phyloP scores from a whole-genome alignment of 139 green algal species.

The Closterium sp. region DNA sequence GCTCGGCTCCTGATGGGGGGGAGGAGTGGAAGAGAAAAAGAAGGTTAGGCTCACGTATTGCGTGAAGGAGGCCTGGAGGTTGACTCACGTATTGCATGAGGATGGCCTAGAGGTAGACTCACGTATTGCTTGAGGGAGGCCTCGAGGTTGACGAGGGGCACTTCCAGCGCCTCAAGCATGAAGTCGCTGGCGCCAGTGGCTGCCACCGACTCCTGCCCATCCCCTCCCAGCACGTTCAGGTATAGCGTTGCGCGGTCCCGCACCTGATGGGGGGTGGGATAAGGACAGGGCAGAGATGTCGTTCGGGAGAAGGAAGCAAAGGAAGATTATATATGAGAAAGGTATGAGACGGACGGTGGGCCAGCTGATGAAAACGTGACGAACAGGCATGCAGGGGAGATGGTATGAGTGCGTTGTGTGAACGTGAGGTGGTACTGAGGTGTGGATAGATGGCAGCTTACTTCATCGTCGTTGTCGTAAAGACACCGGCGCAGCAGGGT shows the following conservation, averaged over 20 bases:
- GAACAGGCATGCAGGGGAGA: too few relatives aligned
- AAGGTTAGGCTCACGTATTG: too few relatives aligned
- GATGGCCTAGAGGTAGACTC: background rate
- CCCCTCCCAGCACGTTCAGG: slow-evolving; percentile 77
- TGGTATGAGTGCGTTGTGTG: too few relatives aligned
- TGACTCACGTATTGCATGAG: too few relatives aligned
- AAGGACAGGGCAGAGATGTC: background rate
- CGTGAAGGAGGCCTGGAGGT: too few relatives aligned
- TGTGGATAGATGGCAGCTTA: background rate
- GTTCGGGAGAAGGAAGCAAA: background rate
- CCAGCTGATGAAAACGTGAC: too few relatives aligned
- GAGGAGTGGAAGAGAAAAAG: too few relatives aligned
- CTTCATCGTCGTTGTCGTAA: slow-evolving; percentile 94
- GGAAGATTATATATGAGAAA: too few relatives aligned
- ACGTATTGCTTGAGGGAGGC: slow-evolving; percentile 76
- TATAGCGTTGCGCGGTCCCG: slow-evolving; percentile 93
- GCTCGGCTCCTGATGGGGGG: slow-evolving; percentile 11
- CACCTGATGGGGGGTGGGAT: slow-evolving; percentile 53
- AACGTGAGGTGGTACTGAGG: too few relatives aligned
- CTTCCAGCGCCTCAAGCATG: slow-evolving; percentile 54
- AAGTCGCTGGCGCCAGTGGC: slow-evolving; percentile 56
- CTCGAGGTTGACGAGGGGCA: slow-evolving; percentile 79
- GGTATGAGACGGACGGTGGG: too few relatives aligned
- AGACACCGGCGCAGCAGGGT: slow-evolving; percentile 88
- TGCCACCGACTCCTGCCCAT: slow-evolving; percentile 39